Base-by-base conservation (phyloP, 441 rosid species). In the Biscutella laevigata region DNA sequence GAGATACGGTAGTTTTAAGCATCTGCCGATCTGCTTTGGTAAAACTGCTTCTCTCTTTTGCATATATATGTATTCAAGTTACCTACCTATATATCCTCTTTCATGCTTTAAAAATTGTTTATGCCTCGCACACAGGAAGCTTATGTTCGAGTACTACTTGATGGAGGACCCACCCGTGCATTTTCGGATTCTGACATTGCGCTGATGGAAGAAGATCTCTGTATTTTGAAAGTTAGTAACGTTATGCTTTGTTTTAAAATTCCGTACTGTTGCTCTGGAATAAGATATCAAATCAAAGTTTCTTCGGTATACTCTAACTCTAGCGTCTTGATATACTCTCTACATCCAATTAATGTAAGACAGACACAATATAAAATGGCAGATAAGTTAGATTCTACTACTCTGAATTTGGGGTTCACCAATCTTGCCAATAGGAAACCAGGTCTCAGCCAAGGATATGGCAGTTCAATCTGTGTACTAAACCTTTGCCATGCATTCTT, bases 91-190 rank as follows among this genome's bases (percentile, higher is more conserved):
- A 10, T 22, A 44, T 15, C 39, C 53, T 48, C 8, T 49, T 57
- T 0, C 28, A 16, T 30, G 29, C 59, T 61, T 50, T 10, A 22
- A 51, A 51, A 6, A 39, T 40, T 43, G 43, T 46, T 13, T 61
- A 17, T 17, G 40, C 70, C 57, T 24, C 47, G 70, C 20, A 15
- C 71, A 63, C 59, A 86, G 96, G 95, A 84, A 62, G 95, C 83
- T 50, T 89, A 62, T 68, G 73, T 78, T 53, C 78, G 97, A 85
- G 79, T 89, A 51, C 66, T 89, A 75, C 82, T 94, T 69, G 88
- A 94, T 70, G 99, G 99, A 71, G 97, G 99, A 39, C 94, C 97
- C 51, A 80, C 89, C 38, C 91, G 94, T 45, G 94, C 97, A 41
- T 94, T 81, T 67, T 80, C 94, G 29, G 84, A 89, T 71, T 75